Evolutionary conservation across 2,329 filamentous ascomycete genomes (phyloP), one percentile per base, ranked within the genome.

Genomic region (Fusarium phyllophilum): DNA sequence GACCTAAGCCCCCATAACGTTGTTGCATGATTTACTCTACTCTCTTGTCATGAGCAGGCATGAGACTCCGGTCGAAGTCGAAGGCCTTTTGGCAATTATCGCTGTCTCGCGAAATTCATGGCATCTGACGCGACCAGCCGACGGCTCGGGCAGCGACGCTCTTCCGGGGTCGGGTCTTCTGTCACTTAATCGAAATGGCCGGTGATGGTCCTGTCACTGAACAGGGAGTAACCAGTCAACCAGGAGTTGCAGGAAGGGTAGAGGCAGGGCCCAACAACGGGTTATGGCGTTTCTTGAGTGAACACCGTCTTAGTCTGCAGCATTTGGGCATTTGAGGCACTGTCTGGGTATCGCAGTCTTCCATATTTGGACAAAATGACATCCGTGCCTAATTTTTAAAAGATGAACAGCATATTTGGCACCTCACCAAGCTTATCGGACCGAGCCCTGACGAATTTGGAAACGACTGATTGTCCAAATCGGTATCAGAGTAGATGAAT

Each of bases 361-460:
- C 55, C 49, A 49, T 22, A 56, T 69, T 61, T 48, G 48, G 49
- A 34, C 38, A 36, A 38, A 38, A 52, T 75, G 68, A 64, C 44
- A 56, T 63, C 65, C 44, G 52, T 73, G 46, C 61, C 59, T 54
- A 46, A 60, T 68, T 48, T 57, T 57, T 66, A 68, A 63, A 61
- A 64, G 46, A 54, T 52, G 45, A 39, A 65, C 57, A 64, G 66
- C 46, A 59, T 70, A 62, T 74, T 75, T 77, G 71, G 63, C 61
- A 49, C 58, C 59, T 51, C 55, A 17, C 39, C 63, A 45, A 71
- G 72, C 65, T 62, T 71, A 74, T 77, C 76, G 75, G 75, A 62
- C 76, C 76, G 74, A 76, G 72, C 55, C 67, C 48, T 67, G 62
- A 77, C 65, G 59, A 44, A 73, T 74, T 63, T 56, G 74, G 70